A percentile compares a stretch with the other conserved stretches of the same genome.
Evolutionary conservation across 2,329 filamentous ascomycete species (phyloP).

Genomic region (Aspergillus sp.): DNA sequence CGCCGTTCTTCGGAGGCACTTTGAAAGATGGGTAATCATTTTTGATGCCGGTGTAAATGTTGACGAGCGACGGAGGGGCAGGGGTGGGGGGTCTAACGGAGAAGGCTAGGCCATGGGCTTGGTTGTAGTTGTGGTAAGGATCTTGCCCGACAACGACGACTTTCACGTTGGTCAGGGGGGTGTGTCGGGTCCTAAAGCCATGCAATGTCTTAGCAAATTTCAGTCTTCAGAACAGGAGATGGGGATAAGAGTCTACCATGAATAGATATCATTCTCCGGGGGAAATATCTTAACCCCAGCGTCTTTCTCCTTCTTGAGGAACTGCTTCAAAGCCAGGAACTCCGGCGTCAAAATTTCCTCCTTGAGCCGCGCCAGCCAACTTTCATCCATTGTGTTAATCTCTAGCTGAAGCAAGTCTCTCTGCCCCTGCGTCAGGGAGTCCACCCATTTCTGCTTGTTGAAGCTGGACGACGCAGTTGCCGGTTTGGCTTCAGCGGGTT

Average conservation of each 20-base stretch:
- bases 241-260: constrained; percentile 31
- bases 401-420: constrained; percentile 75
- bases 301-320: constrained; percentile 68
- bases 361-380: constrained; percentile 82
- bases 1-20: constrained; percentile 66
- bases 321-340: constrained; percentile 81
- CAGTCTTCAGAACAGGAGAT: background rate
- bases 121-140: constrained; percentile 90
- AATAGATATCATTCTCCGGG: constrained; percentile 81
- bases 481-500: constrained; percentile 16
- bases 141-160: constrained; percentile 93
- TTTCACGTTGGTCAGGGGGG: constrained; percentile 79
- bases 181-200: constrained; percentile 75
- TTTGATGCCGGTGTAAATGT: constrained; percentile 84
- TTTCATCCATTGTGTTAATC: constrained; percentile 84
- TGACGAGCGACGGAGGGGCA: constrained; percentile 80
- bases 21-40: constrained; percentile 79
- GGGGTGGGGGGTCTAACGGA: constrained; percentile 82
- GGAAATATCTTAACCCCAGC: constrained; percentile 75
- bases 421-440: constrained; percentile 69
- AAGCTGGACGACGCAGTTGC: constrained; percentile 48
- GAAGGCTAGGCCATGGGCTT: constrained; percentile 94
- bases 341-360: constrained; percentile 71
- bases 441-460: constrained; percentile 86
- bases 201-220: constrained; percentile 9